A percentile compares a stretch with the other conserved stretches of the same genome.
Conservation (phyloP, 352 stramenopile species). For the Plasmopara viticola region DNA sequence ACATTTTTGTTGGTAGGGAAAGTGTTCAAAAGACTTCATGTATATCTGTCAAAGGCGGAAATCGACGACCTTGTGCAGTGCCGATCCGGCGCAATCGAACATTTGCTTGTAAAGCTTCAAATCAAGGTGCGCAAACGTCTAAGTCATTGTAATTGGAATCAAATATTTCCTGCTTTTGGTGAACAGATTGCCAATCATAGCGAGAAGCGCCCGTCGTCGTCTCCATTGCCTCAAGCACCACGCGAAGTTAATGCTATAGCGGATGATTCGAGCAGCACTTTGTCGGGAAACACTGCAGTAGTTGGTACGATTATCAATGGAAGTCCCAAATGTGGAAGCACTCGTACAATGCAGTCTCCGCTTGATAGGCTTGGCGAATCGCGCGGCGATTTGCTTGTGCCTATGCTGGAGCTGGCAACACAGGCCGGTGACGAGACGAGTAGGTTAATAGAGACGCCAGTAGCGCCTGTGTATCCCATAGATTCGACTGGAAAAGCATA, state of each 20-base stretch:
- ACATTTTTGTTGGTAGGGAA: conserved; percentile 32
- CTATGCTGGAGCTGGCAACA: conserved; percentile 28
- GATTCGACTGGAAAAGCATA: conserved; percentile 22
- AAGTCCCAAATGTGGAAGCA: conserved; percentile 12
- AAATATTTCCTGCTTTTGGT: conserved; percentile 3
- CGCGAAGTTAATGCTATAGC: conserved; percentile 21
- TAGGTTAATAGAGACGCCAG: conserved; percentile 14
- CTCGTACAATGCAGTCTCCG: conserved; percentile 8
- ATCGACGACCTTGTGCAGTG: conserved; percentile 90
- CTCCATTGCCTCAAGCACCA: conserved; percentile 10
- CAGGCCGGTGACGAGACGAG: conserved; percentile 12
- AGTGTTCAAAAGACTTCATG: conserved; percentile 80
- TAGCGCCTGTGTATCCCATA: conserved; percentile 17
- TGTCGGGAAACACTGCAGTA: conserved; percentile 22
- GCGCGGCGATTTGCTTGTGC: conserved; percentile 28
- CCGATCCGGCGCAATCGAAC: conserved; percentile 83
- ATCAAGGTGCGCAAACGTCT: conserved; percentile 59
- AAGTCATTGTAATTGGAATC: not conserved
- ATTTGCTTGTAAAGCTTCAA: conserved; percentile 87
- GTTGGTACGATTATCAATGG: conserved; percentile 16
- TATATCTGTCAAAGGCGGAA: conserved; percentile 81
- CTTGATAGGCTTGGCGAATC: conserved; percentile 36
- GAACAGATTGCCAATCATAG: conserved; percentile 74
- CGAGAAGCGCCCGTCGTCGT: conserved; percentile 44
- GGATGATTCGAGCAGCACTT: conserved; percentile 33